phyloP scores from a whole-genome alignment of 805 yeast genomes.

The Metschnikowia matae region DNA sequence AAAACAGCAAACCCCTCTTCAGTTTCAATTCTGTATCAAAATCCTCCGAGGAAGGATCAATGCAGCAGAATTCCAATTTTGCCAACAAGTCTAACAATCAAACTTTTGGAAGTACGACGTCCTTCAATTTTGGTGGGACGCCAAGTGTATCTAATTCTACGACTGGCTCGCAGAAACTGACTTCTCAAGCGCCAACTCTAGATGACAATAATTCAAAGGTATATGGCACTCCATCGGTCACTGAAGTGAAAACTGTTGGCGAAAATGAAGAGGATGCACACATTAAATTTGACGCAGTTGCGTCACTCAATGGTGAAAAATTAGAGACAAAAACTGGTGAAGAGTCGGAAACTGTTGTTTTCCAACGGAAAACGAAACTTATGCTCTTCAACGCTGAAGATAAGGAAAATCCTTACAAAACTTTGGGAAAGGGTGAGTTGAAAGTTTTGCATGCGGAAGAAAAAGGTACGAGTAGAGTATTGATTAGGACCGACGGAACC shows the following conservation, averaged over 20 bases:
- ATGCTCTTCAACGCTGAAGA: constrained; percentile 54
- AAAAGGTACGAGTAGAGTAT: constrained; percentile 61
- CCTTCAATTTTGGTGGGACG: background rate
- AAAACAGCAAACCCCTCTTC: background rate
- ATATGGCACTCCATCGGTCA: background rate
- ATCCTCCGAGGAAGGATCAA: background rate
- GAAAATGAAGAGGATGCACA: constrained; percentile 39
- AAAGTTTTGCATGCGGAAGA: constrained; percentile 61
- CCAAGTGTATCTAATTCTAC: background rate
- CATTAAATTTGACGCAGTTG: constrained; percentile 40
- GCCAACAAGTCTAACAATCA: background rate
- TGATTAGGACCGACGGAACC: constrained; percentile 87
- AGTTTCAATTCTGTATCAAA: background rate
- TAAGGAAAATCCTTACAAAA: constrained; percentile 47
- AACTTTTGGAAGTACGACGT: background rate
- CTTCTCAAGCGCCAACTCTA: background rate
- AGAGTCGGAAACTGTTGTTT: constrained; percentile 66
- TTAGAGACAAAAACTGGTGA: constrained; percentile 62
- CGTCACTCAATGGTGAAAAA: constrained; percentile 37
- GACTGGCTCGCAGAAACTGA: constrained; percentile 2
- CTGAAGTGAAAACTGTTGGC: constrained; percentile 1
- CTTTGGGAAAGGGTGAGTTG: constrained; percentile 78
- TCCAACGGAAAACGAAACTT: constrained; percentile 67
- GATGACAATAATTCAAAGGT: background rate
- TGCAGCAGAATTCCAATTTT: background rate